These are phyloP conservation scores for Xylaria sp. DNA, from an alignment of 2,329 filamentous ascomycete species.

Conservation along the genomic window DNA sequence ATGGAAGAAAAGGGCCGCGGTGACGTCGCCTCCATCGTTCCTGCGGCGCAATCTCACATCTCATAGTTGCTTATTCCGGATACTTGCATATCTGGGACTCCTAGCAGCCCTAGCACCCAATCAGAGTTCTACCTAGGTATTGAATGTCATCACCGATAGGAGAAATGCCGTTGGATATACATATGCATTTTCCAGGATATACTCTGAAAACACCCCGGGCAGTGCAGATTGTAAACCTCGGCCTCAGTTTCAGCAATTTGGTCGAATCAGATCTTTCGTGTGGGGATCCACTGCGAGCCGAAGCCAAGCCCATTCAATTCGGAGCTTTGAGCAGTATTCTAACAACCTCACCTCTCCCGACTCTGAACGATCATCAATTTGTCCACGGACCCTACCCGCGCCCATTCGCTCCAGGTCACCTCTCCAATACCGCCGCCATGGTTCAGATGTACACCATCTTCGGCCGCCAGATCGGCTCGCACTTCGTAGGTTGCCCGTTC, in stretches of 20 bases:
- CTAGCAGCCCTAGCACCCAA: neutral
- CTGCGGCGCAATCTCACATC: neutral
- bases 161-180: too few species aligned
- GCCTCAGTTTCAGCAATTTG: neutral
- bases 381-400: constrained; percentile 18
- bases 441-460: constrained; percentile 57
- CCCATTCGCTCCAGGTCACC: constrained; percentile 25
- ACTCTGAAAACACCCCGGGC: neutral
- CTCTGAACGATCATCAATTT: constrained; percentile 22
- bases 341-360: constrained; percentile 26
- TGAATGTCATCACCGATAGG: neutral
- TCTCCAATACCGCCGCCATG: constrained; percentile 45
- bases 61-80: neutral
- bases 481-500: constrained; percentile 54
- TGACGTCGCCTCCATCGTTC: neutral
- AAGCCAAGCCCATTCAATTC: constrained; percentile 27
- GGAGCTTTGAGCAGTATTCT: constrained; percentile 38
- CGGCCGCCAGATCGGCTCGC: constrained; percentile 63
- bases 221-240: constrained; percentile 19
- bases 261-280: constrained; percentile 10
- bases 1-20: neutral
- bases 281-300: constrained; percentile 9
- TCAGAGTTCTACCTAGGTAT: neutral
- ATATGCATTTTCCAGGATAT: neutral
- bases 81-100: neutral